phyloP scores from a whole-genome alignment of 257 asterid species.

The Przewalskia tangutica region DNA sequence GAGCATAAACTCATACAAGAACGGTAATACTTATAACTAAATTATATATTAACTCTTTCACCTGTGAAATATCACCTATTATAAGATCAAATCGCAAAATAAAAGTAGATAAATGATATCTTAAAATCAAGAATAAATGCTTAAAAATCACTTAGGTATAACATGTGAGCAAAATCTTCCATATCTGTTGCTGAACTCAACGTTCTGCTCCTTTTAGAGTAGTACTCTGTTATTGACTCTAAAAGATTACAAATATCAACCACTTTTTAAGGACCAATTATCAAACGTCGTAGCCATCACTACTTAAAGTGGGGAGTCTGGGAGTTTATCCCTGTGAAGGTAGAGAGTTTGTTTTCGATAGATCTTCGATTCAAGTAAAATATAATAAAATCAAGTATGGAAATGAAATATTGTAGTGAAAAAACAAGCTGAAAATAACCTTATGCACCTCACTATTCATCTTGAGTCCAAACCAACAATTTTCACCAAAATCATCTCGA shows the following conservation, averaged over 20 bases:
- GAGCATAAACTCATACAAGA: background rate
- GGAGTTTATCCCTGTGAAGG: too few species aligned
- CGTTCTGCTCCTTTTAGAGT: background rate
- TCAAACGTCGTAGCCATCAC: background rate
- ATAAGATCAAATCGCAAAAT: background rate
- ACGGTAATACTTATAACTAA: background rate
- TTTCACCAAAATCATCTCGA: too few species aligned
- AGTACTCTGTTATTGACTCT: background rate
- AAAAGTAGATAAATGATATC: background rate
- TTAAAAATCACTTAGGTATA: too few species aligned
- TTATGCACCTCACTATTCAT: too few species aligned
- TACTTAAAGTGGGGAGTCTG: too few species aligned
- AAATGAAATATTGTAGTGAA: too few species aligned
- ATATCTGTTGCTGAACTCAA: background rate
- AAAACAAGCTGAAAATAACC: too few species aligned
- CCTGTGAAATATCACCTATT: background rate
- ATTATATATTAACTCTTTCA: background rate
- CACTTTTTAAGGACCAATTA: background rate
- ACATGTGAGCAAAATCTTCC: background rate
- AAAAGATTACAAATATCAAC: background rate
- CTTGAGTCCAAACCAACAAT: too few species aligned
- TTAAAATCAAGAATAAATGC: background rate
- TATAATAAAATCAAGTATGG: too few species aligned
- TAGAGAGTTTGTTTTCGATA: too few species aligned
- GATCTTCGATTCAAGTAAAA: too few species aligned